Evolutionary conservation across 768 basidiomycete species (phyloP).

Genomic region (Lactarius pseudohatsudake): DNA sequence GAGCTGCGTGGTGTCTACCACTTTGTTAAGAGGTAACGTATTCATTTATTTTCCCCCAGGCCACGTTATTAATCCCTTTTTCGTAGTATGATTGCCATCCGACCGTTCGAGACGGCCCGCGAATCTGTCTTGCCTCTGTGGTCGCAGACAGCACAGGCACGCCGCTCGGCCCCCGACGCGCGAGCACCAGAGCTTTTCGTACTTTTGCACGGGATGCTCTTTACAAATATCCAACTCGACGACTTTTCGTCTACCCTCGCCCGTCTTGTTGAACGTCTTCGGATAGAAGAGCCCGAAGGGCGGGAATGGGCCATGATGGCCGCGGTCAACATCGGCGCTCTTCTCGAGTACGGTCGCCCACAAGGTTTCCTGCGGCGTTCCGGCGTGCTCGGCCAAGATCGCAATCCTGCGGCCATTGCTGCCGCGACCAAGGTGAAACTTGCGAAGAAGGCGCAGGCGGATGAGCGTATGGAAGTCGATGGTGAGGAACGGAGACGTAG

Average conservation of each 20-base stretch:
- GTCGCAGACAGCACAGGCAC: conserved; percentile 70
- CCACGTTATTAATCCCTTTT: conserved; percentile 1
- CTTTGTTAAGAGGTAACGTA: conserved; percentile 84
- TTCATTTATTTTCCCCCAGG: conserved; percentile 4
- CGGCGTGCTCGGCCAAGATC: conserved; percentile 45
- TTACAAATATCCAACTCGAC: conserved; percentile 93
- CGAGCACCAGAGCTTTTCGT: conserved; percentile 79
- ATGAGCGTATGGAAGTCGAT: conserved; percentile 63
- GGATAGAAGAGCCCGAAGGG: conserved; percentile 77
- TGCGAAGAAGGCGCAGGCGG: conserved; percentile 36
- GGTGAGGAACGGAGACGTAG: conserved; percentile 41
- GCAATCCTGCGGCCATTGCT: conserved; percentile 36
- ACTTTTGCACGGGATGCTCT: conserved; percentile 93
- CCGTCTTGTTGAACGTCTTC: conserved; percentile 82
- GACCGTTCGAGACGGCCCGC: conserved; percentile 83
- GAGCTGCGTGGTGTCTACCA: conserved; percentile 89
- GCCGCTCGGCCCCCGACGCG: conserved; percentile 75
- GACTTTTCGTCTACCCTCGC: conserved; percentile 81
- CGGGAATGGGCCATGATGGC: conserved; percentile 99
- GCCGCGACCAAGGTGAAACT: conserved; percentile 41
- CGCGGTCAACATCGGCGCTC: conserved; percentile 71
- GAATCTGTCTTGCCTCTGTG: conserved; percentile 91
- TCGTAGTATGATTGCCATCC: conserved; percentile 83
- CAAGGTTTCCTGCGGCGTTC: conserved; percentile 67
- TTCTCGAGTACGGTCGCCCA: conserved; percentile 86